phyloP scores from a whole-genome alignment of 192 early-diverging fungal genomes.

The Coemansia sp. region DNA sequence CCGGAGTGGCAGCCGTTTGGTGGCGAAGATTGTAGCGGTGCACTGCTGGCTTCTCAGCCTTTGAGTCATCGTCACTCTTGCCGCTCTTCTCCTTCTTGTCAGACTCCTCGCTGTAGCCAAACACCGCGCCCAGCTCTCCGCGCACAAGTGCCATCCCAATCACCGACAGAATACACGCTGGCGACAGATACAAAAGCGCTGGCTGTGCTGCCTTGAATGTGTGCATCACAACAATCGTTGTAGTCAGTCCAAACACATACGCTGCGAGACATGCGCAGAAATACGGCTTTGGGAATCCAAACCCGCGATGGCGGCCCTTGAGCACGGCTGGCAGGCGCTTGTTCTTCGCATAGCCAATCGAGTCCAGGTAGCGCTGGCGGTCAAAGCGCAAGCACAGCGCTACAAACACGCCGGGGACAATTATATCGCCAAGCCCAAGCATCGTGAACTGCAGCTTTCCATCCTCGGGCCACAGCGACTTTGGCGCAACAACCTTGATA shows the following conservation, averaged over 20 bases:
- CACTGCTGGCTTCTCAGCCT: neutral
- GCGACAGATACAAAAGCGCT: conserved; percentile 93
- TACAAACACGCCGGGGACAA: conserved; percentile 93
- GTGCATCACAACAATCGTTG: conserved; percentile 93
- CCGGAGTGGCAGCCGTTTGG: conserved; percentile 18
- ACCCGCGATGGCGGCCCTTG: conserved; percentile 29
- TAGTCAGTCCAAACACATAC: conserved; percentile 81
- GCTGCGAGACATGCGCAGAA: conserved; percentile 79
- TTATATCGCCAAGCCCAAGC: conserved; percentile 96
- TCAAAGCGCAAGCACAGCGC: conserved; percentile 90
- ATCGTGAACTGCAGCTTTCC: conserved; percentile 73
- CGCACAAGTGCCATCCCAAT: conserved; percentile 63
- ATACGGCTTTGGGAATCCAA: conserved; percentile 81
- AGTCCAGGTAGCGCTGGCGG: conserved; percentile 69
- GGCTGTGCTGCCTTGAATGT: conserved; percentile 95
- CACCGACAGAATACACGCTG: conserved; percentile 90
- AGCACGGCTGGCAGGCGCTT: conserved; percentile 49
- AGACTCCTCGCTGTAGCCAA: conserved; percentile 66
- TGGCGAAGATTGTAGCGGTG: conserved; percentile 43
- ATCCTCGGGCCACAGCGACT: conserved; percentile 50
- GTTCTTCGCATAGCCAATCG: conserved; percentile 56
- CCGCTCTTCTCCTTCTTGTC: conserved; percentile 21
- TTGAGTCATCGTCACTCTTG: conserved; percentile 20
- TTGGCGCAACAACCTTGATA: conserved; percentile 92
- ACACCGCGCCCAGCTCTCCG: conserved; percentile 68